Conservation (phyloP, 2,329 filamentous ascomycete species). For the Curvularia sp. region DNA sequence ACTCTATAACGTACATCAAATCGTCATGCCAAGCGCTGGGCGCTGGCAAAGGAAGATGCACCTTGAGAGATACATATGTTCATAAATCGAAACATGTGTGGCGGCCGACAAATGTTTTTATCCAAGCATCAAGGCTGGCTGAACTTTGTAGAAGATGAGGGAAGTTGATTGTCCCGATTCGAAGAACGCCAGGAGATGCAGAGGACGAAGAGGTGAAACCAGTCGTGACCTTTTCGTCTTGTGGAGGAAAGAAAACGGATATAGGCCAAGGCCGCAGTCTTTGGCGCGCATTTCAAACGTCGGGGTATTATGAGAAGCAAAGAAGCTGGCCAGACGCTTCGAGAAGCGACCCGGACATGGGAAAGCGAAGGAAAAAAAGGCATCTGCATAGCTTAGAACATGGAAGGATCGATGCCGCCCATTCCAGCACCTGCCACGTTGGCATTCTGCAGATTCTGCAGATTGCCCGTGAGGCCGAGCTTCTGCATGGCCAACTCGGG, state of each 20-base stretch:
- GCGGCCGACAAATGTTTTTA: conserved; percentile 27
- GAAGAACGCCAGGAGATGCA: conserved; percentile 38
- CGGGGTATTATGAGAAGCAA: conserved; percentile 35
- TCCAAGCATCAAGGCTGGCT: conserved; percentile 30
- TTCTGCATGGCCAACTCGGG: conserved; percentile 72
- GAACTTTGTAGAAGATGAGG: conserved; percentile 24
- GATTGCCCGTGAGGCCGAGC: conserved; percentile 48
- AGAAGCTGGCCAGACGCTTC: conserved; percentile 21
- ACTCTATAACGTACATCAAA: conserved; percentile 47
- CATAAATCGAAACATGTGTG: conserved; percentile 31
- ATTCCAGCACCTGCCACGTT: conserved; percentile 63
- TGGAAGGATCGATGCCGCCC: conserved; percentile 63
- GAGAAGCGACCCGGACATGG: conserved; percentile 12
- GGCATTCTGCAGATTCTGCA: conserved; percentile 52
- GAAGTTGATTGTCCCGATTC: conserved; percentile 17
- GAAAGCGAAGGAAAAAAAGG: conserved; percentile 6
- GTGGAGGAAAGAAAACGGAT: conserved; percentile 14
- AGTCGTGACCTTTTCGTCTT: conserved; percentile 33
- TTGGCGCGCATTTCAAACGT: conserved; percentile 13
- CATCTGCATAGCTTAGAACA: conserved; percentile 45
- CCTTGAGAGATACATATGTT: conserved; percentile 39
- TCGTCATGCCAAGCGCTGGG: conserved; percentile 40
- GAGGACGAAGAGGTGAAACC: conserved; percentile 24
- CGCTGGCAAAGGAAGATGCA: conserved; percentile 35
- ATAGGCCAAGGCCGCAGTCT: neutral